A percentile compares a stretch with the other conserved stretches of the same genome.
Evolutionary conservation across 208 protist genomes (phyloP).

Genomic region (Willaertia magna): DNA sequence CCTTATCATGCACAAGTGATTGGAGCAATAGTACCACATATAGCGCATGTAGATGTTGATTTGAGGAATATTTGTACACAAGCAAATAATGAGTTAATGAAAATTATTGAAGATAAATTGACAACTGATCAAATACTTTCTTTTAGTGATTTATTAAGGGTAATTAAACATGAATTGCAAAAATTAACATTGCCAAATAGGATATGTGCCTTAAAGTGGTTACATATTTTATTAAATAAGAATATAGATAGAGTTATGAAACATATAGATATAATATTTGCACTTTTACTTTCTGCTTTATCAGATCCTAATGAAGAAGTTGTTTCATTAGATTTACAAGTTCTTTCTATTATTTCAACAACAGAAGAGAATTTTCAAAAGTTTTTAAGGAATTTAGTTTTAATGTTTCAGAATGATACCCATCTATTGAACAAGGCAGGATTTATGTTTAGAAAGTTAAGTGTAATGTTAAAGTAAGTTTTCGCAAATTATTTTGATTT

Average conservation of each 20-base stretch:
- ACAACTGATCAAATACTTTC: background rate
- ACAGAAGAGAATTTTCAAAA: slow-evolving; percentile 30
- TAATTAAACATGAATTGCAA: slow-evolving; percentile 25
- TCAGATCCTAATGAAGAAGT: slow-evolving; percentile 43
- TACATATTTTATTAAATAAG: slow-evolving; percentile 50
- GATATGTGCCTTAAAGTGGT: slow-evolving; percentile 44
- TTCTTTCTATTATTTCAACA: slow-evolving; percentile 41
- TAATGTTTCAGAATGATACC: slow-evolving; percentile 23
- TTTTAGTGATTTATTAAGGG: slow-evolving; percentile 9
- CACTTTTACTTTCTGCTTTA: slow-evolving; percentile 26
- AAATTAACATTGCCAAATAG: slow-evolving; percentile 31
- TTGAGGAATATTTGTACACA: background rate
- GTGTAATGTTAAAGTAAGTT: slow-evolving; percentile 20
- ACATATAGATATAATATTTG: slow-evolving; percentile 20
- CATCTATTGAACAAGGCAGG: slow-evolving; percentile 20
- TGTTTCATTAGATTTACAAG: slow-evolving; percentile 42
- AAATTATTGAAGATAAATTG: background rate
- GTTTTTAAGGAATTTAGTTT: slow-evolving; percentile 32
- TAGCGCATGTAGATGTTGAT: slow-evolving; percentile 28
- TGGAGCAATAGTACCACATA: slow-evolving; percentile 35
- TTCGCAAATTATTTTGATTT: slow-evolving; percentile 20
- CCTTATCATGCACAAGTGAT: slow-evolving; percentile 37
- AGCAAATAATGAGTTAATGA: slow-evolving; percentile 4
- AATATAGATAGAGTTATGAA: slow-evolving; percentile 30
- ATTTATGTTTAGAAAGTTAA: slow-evolving; percentile 27